Evolutionary conservation across 192 early-diverging fungal genomes (phyloP).

Genomic region (Coemansia sp.): DNA sequence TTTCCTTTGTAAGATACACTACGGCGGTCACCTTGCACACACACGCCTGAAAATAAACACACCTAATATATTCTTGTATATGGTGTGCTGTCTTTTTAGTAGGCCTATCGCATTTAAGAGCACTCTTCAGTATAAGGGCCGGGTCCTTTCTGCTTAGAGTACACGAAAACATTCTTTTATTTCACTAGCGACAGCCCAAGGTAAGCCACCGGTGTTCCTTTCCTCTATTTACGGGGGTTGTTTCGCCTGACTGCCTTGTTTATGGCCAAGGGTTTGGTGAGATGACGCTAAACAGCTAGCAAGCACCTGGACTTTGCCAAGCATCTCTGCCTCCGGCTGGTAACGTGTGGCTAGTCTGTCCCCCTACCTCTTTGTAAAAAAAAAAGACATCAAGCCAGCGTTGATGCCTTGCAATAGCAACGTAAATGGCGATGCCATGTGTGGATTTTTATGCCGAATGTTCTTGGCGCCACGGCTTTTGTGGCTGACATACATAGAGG

Average conservation of each 20-base stretch:
- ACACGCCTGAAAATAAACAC: neutral
- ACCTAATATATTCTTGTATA: neutral
- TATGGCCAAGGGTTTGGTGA: neutral
- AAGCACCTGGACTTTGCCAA: neutral
- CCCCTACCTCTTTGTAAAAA: neutral
- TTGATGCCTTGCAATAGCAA: neutral
- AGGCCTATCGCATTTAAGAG: neutral
- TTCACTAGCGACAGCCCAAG: neutral
- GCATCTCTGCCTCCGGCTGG: neutral
- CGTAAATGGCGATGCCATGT: neutral
- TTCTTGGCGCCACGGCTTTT: conserved; percentile 8
- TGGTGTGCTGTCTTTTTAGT: neutral
- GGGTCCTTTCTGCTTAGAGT: too few relatives aligned
- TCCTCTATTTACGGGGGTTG: neutral
- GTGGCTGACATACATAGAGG: neutral
- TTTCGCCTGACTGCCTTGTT: neutral
- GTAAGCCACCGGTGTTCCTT: neutral
- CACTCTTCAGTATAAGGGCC: neutral
- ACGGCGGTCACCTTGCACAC: neutral
- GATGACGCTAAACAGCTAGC: neutral
- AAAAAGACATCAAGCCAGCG: neutral
- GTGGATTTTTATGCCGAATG: neutral
- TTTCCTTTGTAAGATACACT: neutral
- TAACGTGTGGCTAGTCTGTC: neutral
- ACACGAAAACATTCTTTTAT: neutral